phyloP scores from a whole-genome alignment of 352 stramenopile species.

The Lagenidium giganteum region DNA sequence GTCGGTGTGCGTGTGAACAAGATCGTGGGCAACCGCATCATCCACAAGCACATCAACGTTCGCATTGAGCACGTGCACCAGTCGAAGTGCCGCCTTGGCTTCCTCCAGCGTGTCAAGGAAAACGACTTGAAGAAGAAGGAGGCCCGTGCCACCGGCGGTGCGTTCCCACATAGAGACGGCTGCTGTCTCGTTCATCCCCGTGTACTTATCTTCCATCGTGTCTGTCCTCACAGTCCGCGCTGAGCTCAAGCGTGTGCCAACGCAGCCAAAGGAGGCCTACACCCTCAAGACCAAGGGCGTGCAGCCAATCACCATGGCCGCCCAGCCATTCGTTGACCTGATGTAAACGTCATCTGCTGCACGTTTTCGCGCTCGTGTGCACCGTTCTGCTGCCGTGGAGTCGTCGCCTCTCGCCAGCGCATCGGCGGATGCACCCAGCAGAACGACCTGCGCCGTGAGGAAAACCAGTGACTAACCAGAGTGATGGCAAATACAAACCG shows the following conservation, averaged over 20 bases:
- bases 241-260: conserved; percentile 94
- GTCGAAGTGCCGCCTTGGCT: conserved; percentile 98
- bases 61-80: conserved; percentile 98
- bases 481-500: conserved; percentile 40
- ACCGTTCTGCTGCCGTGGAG: conserved; percentile 3
- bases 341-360: conserved; percentile 80
- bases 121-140: conserved; percentile 99
- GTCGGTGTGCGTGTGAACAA: conserved; percentile 99
- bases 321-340: conserved; percentile 98
- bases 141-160: conserved; percentile 84
- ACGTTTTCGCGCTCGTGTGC: no score
- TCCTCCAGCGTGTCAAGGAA: conserved; percentile 96
- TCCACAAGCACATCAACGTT: conserved; percentile 99
- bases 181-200: neutral
- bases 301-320: conserved; percentile 95
- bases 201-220: neutral
- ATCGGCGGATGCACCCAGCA: no score
- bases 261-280: conserved; percentile 94
- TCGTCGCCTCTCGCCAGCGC: neutral
- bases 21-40: conserved; percentile 96
- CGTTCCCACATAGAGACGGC: no score
- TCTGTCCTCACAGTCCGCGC: conserved; percentile 47
- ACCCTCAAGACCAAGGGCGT: conserved; percentile 90
- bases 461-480: conserved; percentile 21
- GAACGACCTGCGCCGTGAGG: no score